Conservation (phyloP, 23 red algal genomes). For the Gracilaria gracilis region DNA sequence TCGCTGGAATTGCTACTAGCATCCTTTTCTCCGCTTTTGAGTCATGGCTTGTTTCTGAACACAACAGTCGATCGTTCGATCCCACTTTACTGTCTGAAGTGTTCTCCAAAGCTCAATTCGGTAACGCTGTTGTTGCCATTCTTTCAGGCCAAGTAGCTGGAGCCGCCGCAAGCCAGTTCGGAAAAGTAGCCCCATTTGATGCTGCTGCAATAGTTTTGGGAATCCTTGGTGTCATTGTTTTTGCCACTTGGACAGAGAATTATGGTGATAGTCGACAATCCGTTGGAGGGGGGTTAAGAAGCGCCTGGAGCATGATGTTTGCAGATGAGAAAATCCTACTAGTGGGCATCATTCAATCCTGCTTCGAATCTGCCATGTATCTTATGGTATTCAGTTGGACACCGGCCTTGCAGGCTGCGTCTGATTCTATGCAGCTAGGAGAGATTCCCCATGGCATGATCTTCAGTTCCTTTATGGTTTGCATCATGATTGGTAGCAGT, state of each 20-base stretch:
- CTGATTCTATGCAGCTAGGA: conserved; percentile 31
- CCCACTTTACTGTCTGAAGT: conserved; percentile 74
- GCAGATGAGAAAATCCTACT: conserved; percentile 76
- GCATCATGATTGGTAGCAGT: conserved; percentile 93
- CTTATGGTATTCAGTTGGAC: conserved; percentile 98
- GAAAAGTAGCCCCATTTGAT: conserved; percentile 98
- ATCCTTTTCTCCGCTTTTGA: conserved; percentile 98
- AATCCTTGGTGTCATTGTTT: conserved; percentile 66
- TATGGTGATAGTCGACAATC: conserved; percentile 69
- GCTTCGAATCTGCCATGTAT: conserved; percentile 96
- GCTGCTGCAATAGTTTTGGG: conserved; percentile 72
- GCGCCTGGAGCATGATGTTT: conserved; percentile 72
- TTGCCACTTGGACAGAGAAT: conserved; percentile 84
- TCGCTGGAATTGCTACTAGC: conserved; percentile 90
- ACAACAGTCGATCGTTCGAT: conserved; percentile 74
- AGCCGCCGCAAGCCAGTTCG: conserved; percentile 65
- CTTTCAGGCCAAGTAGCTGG: conserved; percentile 89
- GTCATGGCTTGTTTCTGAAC: conserved; percentile 94
- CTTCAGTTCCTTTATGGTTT: conserved; percentile 98
- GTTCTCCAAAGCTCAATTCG: conserved; percentile 94
- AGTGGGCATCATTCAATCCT: conserved; percentile 88
- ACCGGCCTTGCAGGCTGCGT: conserved; percentile 83
- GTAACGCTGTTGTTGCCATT: conserved; percentile 93
- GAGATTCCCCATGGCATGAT: conserved; percentile 96
- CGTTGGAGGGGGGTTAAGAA: conserved; percentile 59